Percentiles rank a stretch among this genome's conserved stretches.
phyloP scores from a whole-genome alignment of 257 asterid species.

The Nicotiana noctiflora region DNA sequence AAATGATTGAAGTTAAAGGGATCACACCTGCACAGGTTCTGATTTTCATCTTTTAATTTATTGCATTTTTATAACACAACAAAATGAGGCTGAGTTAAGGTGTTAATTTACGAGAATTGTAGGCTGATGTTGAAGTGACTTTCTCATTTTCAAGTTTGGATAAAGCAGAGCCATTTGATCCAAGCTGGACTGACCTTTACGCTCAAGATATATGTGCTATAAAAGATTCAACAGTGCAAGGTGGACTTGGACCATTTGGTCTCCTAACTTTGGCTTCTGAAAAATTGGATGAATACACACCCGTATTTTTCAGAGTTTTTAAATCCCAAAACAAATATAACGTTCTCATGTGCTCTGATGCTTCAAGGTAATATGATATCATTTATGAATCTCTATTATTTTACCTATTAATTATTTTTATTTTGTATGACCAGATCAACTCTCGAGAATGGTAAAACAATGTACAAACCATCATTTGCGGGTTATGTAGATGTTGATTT shows the following conservation, averaged over 20 bases:
- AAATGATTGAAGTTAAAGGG: constrained; percentile 27
- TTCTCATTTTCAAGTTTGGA: constrained; percentile 36
- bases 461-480: constrained; percentile 37
- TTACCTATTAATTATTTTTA: background rate
- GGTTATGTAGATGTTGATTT: constrained; percentile 30
- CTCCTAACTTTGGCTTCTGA: constrained; percentile 35
- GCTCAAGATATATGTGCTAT: constrained; percentile 36
- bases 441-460: background rate
- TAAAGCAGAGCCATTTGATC: constrained; percentile 35
- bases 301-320: constrained; percentile 35
- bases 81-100: background rate
- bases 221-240: constrained; percentile 30
- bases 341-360: constrained; percentile 39
- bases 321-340: constrained; percentile 11
- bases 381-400: background rate
- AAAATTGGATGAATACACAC: constrained; percentile 32
- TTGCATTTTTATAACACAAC: background rate
- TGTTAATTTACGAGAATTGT: background rate
- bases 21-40: constrained; percentile 45
- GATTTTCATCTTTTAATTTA: background rate
- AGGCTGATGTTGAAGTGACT: constrained; percentile 44
- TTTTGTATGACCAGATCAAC: constrained; percentile 20
- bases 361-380: constrained; percentile 6
- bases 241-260: constrained; percentile 53
- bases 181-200: constrained; percentile 22